phyloP scores from a whole-genome alignment of 2,329 filamentous ascomycete genomes.

The Calonectria henricotiae region DNA sequence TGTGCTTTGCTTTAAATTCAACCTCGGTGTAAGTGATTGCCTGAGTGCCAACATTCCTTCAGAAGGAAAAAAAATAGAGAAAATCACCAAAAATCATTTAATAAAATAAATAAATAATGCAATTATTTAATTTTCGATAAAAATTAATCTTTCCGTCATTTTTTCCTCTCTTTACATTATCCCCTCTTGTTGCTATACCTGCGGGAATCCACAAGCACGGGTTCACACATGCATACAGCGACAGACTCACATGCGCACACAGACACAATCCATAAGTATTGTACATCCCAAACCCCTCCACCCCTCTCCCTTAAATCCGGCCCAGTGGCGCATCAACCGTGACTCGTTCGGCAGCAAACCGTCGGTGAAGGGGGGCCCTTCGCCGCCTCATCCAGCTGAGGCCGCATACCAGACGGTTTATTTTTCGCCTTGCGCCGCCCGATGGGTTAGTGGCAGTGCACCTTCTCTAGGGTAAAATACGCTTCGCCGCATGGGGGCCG shows the following conservation, averaged over 20 bases:
- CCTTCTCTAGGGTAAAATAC: constrained; percentile 1
- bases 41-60: background rate
- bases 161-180: background rate
- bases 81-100: background rate
- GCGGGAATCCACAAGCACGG: constrained; percentile 34
- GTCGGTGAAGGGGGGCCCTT: constrained; percentile 25
- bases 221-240: constrained; percentile 31
- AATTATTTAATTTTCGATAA: constrained; percentile 10
- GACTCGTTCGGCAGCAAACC: constrained; percentile 17
- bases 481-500: constrained; percentile 13
- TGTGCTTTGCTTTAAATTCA: background rate
- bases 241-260: constrained; percentile 35
- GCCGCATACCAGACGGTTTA: constrained; percentile 29
- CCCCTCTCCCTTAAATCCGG: constrained; percentile 19
- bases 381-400: constrained; percentile 16
- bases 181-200: constrained; percentile 14
- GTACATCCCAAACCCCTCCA: background rate
- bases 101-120: background rate
- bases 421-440: constrained; percentile 1
- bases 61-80: background rate
- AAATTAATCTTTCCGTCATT: constrained; percentile 20
- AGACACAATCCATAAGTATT: constrained; percentile 2
- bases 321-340: constrained; percentile 19
- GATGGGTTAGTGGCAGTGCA: constrained; percentile 38
- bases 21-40: constrained; percentile 2